These are phyloP conservation scores for Hylodesmum podocarpum DNA, from an alignment of 306 rosid genomes.

Conservation along the genomic window DNA sequence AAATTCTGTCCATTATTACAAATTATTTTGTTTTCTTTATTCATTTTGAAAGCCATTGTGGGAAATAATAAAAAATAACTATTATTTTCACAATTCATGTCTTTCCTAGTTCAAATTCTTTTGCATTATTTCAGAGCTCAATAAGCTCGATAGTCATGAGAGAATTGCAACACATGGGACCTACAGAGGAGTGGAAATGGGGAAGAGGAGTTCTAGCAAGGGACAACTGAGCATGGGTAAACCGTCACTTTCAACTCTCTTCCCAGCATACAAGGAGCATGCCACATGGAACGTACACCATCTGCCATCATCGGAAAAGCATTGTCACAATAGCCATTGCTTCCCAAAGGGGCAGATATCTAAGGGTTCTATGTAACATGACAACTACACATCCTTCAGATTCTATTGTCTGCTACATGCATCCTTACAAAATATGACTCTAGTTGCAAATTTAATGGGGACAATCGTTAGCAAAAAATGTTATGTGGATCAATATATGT, in stretches of 20 bases:
- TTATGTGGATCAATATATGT: not conserved
- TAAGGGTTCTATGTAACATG: conserved; percentile 19
- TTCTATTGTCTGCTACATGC: conserved; percentile 15
- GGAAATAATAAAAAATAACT: not conserved
- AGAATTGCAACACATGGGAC: conserved; percentile 36
- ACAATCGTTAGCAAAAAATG: too few species aligned
- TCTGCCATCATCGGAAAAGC: conserved; percentile 31
- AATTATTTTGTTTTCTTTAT: not conserved
- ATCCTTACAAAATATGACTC: not conserved
- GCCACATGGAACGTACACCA: conserved; percentile 49
- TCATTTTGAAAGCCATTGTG: not conserved
- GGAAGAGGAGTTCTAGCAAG: conserved; percentile 26
- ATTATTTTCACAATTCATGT: not conserved
- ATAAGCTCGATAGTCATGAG: not conserved
- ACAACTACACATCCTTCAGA: conserved; percentile 1
- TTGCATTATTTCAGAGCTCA: not conserved
- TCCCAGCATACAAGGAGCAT: conserved; percentile 45
- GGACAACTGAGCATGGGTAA: conserved; percentile 75
- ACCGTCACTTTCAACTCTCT: conserved; percentile 43
- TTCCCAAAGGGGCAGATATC: conserved; percentile 20
- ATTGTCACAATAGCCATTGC: conserved; percentile 30
- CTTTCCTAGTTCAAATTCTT: not conserved
- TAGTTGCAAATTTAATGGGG: not conserved
- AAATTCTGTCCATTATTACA: not conserved
- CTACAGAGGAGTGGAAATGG: conserved; percentile 44